These are phyloP conservation scores for Kodamaea jinghongensis DNA, from an alignment of 805 yeast genomes.

Conservation along the genomic window DNA sequence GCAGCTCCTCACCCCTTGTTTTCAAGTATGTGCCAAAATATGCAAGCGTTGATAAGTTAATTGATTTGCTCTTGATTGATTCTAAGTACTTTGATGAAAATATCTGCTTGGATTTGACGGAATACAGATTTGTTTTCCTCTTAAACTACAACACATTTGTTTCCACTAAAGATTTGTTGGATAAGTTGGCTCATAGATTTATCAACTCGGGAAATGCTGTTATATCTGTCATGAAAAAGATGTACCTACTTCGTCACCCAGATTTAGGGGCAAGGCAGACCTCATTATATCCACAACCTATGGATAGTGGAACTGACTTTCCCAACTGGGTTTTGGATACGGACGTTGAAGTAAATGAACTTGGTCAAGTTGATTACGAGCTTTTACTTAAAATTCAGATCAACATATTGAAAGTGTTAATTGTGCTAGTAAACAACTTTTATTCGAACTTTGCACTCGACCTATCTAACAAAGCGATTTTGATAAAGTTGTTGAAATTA, in stretches of 20 bases:
- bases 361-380: conserved; percentile 57
- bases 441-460: conserved; percentile 75
- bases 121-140: conserved; percentile 41
- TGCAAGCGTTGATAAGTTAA: conserved; percentile 70
- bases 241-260: conserved; percentile 14
- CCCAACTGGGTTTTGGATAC: conserved; percentile 60
- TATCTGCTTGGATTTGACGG: conserved; percentile 36
- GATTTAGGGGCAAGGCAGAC: conserved; percentile 11
- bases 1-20: conserved; percentile 5
- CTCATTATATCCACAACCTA: conserved; percentile 7
- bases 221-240: conserved; percentile 40
- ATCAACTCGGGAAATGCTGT: conserved; percentile 45
- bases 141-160: conserved; percentile 41
- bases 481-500: conserved; percentile 62
- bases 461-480: conserved; percentile 51
- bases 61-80: conserved; percentile 77
- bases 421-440: conserved; percentile 67
- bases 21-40: conserved; percentile 31
- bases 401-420: conserved; percentile 75
- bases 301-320: conserved; percentile 25
- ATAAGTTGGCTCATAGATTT: conserved; percentile 39
- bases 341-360: conserved; percentile 34
- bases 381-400: conserved; percentile 75
- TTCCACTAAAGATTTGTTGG: conserved; percentile 38
- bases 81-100: conserved; percentile 51